These are phyloP conservation scores for Cryptococcus sp. DNA, from an alignment of 1,284 basidiomycete species.

Conservation along the genomic window DNA sequence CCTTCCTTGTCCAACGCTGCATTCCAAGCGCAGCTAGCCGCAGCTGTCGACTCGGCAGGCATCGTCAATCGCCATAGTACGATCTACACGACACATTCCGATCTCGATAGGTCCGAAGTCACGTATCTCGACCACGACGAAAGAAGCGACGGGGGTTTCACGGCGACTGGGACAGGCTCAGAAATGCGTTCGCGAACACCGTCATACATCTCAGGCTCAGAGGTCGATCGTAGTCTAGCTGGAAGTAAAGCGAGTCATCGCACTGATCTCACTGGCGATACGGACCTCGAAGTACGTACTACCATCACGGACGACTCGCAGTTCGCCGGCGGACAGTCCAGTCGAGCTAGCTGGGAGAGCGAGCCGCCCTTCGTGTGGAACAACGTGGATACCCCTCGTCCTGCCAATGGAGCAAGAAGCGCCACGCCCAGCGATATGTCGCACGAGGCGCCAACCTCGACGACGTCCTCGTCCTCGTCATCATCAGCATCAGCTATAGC, in stretches of 20 bases:
- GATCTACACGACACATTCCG: constrained; percentile 5
- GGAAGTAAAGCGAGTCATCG: constrained; percentile 14
- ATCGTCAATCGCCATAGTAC: constrained; percentile 25
- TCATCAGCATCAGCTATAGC: background rate
- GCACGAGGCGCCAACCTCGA: constrained; percentile 6
- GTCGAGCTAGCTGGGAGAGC: constrained; percentile 33
- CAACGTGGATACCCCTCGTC: constrained; percentile 16
- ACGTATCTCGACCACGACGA: background rate
- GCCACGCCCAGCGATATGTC: constrained; percentile 5
- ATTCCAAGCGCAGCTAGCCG: constrained; percentile 35
- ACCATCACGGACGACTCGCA: constrained; percentile 21
- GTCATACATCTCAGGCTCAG: constrained; percentile 13
- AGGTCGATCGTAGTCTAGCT: constrained; percentile 9
- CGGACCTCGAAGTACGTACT: background rate
- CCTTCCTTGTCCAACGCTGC: constrained; percentile 33
- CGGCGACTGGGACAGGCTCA: constrained; percentile 2
- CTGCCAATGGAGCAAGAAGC: background rate
- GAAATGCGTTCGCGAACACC: background rate
- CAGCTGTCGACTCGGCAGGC: constrained; percentile 30
- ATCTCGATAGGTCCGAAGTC: background rate
- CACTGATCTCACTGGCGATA: constrained; percentile 9
- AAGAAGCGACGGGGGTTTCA: constrained; percentile 3
- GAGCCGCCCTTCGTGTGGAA: constrained; percentile 37
- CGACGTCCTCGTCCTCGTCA: background rate
- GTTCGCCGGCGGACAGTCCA: constrained; percentile 14